Evolutionary conservation across 2,329 filamentous ascomycete species (phyloP).

Genomic region (Neurospora sp.): DNA sequence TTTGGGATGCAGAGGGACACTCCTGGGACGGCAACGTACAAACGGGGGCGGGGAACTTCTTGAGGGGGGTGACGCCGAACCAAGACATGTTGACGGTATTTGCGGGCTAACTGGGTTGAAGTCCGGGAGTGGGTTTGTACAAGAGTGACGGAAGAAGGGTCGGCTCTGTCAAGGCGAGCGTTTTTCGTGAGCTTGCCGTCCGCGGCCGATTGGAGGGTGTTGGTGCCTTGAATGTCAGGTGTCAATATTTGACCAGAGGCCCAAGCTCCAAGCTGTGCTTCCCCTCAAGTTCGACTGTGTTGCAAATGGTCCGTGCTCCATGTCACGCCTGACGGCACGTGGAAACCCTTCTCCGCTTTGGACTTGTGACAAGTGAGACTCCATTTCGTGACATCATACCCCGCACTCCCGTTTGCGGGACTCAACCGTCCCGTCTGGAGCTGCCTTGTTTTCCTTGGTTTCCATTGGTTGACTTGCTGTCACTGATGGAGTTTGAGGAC

Average conservation of each 20-base stretch:
- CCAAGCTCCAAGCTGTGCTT: not conserved
- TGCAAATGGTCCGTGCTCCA: not conserved
- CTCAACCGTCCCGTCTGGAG: not conserved
- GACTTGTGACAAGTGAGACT: not conserved
- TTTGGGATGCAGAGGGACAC: constrained; percentile 3
- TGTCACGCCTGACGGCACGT: constrained; percentile 1
- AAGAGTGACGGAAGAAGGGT: constrained; percentile 15
- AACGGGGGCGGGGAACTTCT: constrained; percentile 74
- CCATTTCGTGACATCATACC: constrained; percentile 16
- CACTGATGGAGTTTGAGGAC: not conserved
- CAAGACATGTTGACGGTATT: constrained; percentile 57
- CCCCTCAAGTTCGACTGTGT: too few relatives aligned
- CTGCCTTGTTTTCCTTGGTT: not conserved
- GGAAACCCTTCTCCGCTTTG: constrained; percentile 13
- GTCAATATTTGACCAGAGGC: not conserved
- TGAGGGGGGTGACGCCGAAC: constrained; percentile 55
- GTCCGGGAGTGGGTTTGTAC: constrained; percentile 18
- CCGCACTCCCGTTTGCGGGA: constrained; percentile 9
- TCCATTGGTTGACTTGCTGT: too few relatives aligned
- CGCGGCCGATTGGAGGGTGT: constrained; percentile 8
- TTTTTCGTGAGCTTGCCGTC: constrained; percentile 21
- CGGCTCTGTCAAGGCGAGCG: constrained; percentile 15
- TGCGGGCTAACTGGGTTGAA: constrained; percentile 25
- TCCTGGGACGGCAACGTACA: constrained; percentile 48
- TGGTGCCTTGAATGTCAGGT: constrained; percentile 13